A percentile compares a stretch with the other conserved stretches of the same genome.
phyloP scores from a whole-genome alignment of 768 basidiomycete species.

The Steccherinum ochraceum region DNA sequence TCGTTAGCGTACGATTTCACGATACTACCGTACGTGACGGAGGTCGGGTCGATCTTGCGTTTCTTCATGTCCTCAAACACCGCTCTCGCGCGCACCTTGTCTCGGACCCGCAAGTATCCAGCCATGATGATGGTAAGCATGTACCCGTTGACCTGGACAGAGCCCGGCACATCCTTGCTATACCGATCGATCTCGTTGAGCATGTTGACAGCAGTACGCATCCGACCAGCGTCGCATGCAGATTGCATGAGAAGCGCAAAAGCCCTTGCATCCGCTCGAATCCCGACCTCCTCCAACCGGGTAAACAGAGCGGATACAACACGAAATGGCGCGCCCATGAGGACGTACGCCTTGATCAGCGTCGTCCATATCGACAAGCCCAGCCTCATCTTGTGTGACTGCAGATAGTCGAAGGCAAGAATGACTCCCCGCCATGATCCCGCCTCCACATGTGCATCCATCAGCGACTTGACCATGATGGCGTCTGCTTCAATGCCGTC shows the following conservation, averaged over 20 bases:
- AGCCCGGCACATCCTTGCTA: neutral
- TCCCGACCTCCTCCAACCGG: conserved; percentile 39
- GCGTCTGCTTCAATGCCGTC: conserved; percentile 60
- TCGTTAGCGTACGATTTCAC: conserved; percentile 54
- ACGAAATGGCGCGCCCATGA: conserved; percentile 70
- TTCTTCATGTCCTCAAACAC: conserved; percentile 68
- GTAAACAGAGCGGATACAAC: conserved; percentile 58
- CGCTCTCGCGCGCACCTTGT: conserved; percentile 48
- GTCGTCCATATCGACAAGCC: conserved; percentile 67
- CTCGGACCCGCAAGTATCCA: conserved; percentile 55
- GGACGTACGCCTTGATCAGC: conserved; percentile 77
- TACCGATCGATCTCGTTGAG: conserved; percentile 60
- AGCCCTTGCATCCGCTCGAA: conserved; percentile 55
- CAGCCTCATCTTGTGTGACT: conserved; percentile 31
- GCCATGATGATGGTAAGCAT: conserved; percentile 71
- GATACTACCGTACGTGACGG: conserved; percentile 64
- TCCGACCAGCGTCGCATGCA: conserved; percentile 65
- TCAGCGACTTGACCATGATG: conserved; percentile 59
- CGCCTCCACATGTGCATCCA: conserved; percentile 79
- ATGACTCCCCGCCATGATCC: conserved; percentile 77
- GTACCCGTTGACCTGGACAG: conserved; percentile 45
- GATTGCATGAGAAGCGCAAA: conserved; percentile 76
- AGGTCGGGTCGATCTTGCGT: conserved; percentile 58
- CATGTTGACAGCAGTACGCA: conserved; percentile 60
- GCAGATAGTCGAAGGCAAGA: conserved; percentile 59